phyloP scores from a whole-genome alignment of 2,329 filamentous ascomycete species.

The Colletotrichum orbiculare region DNA sequence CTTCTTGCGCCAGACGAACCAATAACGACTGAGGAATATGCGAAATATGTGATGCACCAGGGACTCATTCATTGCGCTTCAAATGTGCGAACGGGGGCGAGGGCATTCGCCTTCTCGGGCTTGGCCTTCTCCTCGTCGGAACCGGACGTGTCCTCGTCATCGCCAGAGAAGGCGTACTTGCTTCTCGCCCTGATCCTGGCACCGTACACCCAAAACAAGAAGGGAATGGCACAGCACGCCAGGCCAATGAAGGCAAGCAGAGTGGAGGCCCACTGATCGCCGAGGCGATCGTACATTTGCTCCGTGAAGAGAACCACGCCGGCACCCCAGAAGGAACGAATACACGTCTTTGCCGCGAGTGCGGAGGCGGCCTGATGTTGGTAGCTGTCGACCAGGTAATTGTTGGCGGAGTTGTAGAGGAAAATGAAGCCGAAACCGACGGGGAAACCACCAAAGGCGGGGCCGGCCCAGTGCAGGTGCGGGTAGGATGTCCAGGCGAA shows the following conservation, averaged over 20 bases:
- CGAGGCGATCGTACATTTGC: slow-evolving; percentile 81
- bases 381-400: slow-evolving; percentile 75
- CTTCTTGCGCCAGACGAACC: slow-evolving; percentile 15
- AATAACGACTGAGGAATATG: neutral
- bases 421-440: slow-evolving; percentile 87
- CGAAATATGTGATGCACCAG: too few relatives aligned
- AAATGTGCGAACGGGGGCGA: slow-evolving; percentile 20
- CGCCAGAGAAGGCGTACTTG: slow-evolving; percentile 78
- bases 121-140: slow-evolving; percentile 53
- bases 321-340: slow-evolving; percentile 85
- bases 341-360: slow-evolving; percentile 83
- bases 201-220: slow-evolving; percentile 82
- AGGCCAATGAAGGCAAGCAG: slow-evolving; percentile 80
- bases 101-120: slow-evolving; percentile 36
- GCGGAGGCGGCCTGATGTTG: slow-evolving; percentile 82
- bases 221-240: slow-evolving; percentile 85
- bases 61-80: slow-evolving; percentile 19
- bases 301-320: slow-evolving; percentile 81
- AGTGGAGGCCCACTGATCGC: slow-evolving; percentile 80
- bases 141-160: slow-evolving; percentile 55
- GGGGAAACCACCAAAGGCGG: slow-evolving; percentile 75
- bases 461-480: slow-evolving; percentile 75
- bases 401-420: slow-evolving; percentile 82
- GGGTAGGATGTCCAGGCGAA: slow-evolving; percentile 74
- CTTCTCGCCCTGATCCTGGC: slow-evolving; percentile 75